Evolutionary conservation across 192 early-diverging fungal genomes (phyloP).

Genomic region (Podila epicladia): DNA sequence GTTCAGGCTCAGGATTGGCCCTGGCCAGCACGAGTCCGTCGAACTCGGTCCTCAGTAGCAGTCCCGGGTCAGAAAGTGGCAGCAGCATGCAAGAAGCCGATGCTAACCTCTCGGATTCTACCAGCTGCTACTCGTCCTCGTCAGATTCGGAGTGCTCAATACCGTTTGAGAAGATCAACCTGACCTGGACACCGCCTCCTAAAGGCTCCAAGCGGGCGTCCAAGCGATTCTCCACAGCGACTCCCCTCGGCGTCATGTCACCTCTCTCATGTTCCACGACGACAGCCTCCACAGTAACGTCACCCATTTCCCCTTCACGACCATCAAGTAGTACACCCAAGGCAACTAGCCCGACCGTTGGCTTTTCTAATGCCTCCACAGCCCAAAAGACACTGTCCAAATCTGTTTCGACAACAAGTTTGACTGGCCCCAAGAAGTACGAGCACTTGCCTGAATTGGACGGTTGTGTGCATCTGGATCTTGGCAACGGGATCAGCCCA

Average conservation of each 20-base stretch:
- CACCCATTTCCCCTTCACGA: slow-evolving; percentile 4
- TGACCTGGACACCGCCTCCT: slow-evolving; percentile 45
- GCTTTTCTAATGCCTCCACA: slow-evolving; percentile 1
- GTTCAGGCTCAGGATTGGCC: slow-evolving; percentile 33
- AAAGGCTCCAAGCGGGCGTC: slow-evolving; percentile 38
- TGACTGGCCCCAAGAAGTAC: slow-evolving; percentile 32
- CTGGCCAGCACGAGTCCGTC: slow-evolving; percentile 11
- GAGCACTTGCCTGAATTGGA: slow-evolving; percentile 33
- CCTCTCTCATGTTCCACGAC: background rate
- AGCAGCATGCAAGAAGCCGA: slow-evolving; percentile 51
- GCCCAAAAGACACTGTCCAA: slow-evolving; percentile 6
- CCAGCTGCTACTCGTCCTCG: slow-evolving; percentile 42
- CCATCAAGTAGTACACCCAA: slow-evolving; percentile 5
- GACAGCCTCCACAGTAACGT: background rate
- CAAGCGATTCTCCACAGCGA: slow-evolving; percentile 31
- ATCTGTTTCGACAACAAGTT: slow-evolving; percentile 25
- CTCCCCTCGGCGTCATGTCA: slow-evolving; percentile 14
- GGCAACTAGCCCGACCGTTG: slow-evolving; percentile 10
- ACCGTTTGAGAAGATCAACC: slow-evolving; percentile 44
- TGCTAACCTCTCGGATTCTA: slow-evolving; percentile 40
- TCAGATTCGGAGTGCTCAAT: slow-evolving; percentile 48
- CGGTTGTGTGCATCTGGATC: slow-evolving; percentile 34
- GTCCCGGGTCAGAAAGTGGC: background rate
- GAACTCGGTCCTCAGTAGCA: background rate
- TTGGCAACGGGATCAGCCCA: slow-evolving; percentile 34